Base-by-base conservation (phyloP, 495 filamentous ascomycete genomes). In the Trichoderma gamsii region DNA sequence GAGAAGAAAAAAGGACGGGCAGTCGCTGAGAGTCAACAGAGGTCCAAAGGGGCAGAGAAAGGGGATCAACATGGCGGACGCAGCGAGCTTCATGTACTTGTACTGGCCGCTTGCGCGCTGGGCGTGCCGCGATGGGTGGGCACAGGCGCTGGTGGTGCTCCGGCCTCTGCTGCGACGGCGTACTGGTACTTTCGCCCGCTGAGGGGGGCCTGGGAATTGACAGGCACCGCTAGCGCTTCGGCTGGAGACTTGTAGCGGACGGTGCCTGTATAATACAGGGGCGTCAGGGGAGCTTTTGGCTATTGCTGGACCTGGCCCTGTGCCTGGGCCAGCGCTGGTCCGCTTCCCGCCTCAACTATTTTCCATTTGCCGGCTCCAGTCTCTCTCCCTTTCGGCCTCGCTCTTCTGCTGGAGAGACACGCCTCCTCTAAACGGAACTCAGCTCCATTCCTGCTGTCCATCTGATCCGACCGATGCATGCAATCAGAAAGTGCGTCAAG, bases 1-100 rank as follows among this genome's bases (percentile, higher is more conserved):
- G 25, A 61, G 16, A 61, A 25, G 16, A 13, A 23, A 29, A 25
- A 13, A 25, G 12, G 27, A 11, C 27, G 16, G n/a, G 51, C 11
- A 4, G 21, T 9, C 12, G 51, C 11, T 27, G 16, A 59, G 51
- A 18, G 21, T 49, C 44, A 59, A 25, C 51, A 59, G 51, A 23
- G 25, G 23, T 18, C 56, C 9, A 61, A 61, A 18, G 56, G 56
- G 56, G 56, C 23, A 32, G 27, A 61, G 25, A 61, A 61, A 61
- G 56, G 56, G 56, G 56, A 61, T 61, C 25, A 61, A 32, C 13
- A 49, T 16, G 56, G 56, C 56, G 56, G 56, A 61, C 6, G 56
- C 56, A 56, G n/a, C 18, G 23, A 61, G 25, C 56, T 61, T 29
- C 56, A 61, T 61, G 56, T 61, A 61, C 56, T 52, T 21, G 43